These are phyloP conservation scores for Cryptosporidium ryanae DNA, from an alignment of 169 alveolate species.

Conservation along the genomic window DNA sequence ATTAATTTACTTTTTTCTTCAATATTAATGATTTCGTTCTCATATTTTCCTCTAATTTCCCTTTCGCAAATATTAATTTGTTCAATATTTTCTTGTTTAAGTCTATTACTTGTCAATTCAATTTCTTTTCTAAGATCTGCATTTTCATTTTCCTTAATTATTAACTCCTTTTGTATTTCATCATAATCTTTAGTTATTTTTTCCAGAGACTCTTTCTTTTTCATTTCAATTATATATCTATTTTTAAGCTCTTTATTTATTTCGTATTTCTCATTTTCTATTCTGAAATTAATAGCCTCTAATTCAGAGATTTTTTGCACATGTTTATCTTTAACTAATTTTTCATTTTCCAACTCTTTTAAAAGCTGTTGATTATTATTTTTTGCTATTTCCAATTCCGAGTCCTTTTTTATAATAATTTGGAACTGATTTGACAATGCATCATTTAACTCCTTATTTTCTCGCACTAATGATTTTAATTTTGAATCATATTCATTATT, in stretches of 20 bases:
- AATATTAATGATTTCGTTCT: background rate
- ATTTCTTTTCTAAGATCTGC: background rate
- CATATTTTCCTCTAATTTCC: slow-evolving; percentile 9
- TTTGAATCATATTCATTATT: slow-evolving; percentile 7
- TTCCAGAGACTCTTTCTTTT: slow-evolving; percentile 27
- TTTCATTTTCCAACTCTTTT: slow-evolving; percentile 32
- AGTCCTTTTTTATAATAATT: slow-evolving; percentile 40
- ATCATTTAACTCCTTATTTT: slow-evolving; percentile 61
- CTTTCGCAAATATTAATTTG: background rate
- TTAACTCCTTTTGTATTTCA: slow-evolving; percentile 15
- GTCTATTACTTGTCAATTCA: background rate
- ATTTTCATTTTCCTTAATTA: slow-evolving; percentile 9
- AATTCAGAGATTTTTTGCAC: slow-evolving; percentile 15
- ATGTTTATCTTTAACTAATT: background rate
- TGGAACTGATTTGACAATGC: slow-evolving; percentile 69
- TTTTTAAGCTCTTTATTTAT: slow-evolving; percentile 58
- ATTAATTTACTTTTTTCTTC: slow-evolving; percentile 17
- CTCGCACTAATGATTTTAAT: slow-evolving; percentile 25
- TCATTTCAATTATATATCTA: slow-evolving; percentile 26
- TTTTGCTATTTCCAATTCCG: slow-evolving; percentile 24
- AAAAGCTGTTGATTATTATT: background rate
- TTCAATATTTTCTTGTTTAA: background rate
- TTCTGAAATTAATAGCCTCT: slow-evolving; percentile 11
- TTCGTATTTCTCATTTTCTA: slow-evolving; percentile 60
- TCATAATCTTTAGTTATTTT: slow-evolving; percentile 14